These are phyloP conservation scores for Penicillium sp. DNA, from an alignment of 2,329 filamentous ascomycete genomes.

Conservation along the genomic window DNA sequence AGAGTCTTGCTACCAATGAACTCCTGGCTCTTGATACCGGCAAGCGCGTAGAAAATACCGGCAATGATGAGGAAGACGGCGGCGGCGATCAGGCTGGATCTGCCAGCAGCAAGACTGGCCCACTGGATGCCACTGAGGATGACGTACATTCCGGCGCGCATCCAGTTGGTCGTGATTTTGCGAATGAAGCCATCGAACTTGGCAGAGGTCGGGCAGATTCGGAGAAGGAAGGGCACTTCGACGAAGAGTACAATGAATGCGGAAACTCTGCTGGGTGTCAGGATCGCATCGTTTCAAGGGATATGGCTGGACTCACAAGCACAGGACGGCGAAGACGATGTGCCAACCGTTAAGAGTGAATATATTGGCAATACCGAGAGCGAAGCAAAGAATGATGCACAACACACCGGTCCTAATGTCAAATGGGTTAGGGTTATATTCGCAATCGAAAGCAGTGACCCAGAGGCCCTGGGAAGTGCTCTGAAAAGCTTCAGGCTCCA, in stretches of 20 bases:
- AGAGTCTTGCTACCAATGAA: constrained; percentile 79
- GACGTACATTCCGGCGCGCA: constrained; percentile 83
- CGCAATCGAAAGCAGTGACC: background rate
- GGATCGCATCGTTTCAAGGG: constrained; percentile 27
- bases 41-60: constrained; percentile 68
- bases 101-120: constrained; percentile 65
- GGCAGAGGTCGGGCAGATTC: constrained; percentile 93
- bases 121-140: constrained; percentile 81
- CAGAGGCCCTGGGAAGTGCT: background rate
- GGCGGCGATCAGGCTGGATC: constrained; percentile 78
- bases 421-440: constrained; percentile 1
- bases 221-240: constrained; percentile 89
- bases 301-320: constrained; percentile 48
- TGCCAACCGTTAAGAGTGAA: constrained; percentile 58
- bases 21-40: constrained; percentile 46
- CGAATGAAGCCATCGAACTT: constrained; percentile 88
- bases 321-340: constrained; percentile 60
- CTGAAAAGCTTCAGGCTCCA: background rate
- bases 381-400: constrained; percentile 64
- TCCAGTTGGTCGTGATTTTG: constrained; percentile 92
- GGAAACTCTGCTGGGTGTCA: constrained; percentile 59
- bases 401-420: constrained; percentile 50
- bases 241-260: constrained; percentile 76
- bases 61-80: constrained; percentile 78
- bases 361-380: constrained; percentile 67